phyloP scores from a whole-genome alignment of 148 eudicot species.

The Nepenthes mirabilis region DNA sequence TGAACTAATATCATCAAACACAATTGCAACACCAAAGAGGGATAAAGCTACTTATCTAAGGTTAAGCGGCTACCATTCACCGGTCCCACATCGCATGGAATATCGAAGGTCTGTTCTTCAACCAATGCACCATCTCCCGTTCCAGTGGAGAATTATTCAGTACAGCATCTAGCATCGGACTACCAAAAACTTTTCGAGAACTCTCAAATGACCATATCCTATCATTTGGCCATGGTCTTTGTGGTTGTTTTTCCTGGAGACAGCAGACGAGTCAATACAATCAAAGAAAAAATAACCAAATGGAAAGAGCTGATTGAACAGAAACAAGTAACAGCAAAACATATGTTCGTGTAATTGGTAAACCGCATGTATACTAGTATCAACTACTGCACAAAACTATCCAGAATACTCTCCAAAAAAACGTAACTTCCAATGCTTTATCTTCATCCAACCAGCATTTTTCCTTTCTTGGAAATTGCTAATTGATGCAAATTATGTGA shows the following conservation, averaged over 20 bases:
- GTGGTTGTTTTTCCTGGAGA: constrained; percentile 75
- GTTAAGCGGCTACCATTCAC: constrained; percentile 13
- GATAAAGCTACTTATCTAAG: neutral
- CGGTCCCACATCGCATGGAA: constrained; percentile 79
- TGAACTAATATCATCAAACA: constrained; percentile 5
- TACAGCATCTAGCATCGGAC: constrained; percentile 89
- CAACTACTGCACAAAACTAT: too few species aligned
- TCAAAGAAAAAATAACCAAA: neutral
- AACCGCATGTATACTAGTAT: too few species aligned
- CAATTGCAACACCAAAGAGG: constrained; percentile 8
- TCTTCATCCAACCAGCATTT: too few species aligned
- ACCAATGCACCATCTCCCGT: constrained; percentile 76
- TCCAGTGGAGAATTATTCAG: constrained; percentile 45
- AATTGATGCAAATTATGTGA: too few species aligned
- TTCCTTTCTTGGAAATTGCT: too few species aligned
- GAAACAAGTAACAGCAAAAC: neutral
- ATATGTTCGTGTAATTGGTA: too few species aligned
- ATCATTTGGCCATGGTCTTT: constrained; percentile 85
- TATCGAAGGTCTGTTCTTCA: constrained; percentile 77
- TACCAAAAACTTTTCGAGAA: constrained; percentile 51
- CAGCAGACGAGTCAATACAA: neutral
- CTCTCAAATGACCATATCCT: constrained; percentile 76
- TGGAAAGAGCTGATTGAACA: neutral
- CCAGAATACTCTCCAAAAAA: too few species aligned
- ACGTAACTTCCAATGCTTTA: too few species aligned